Percentiles rank a stretch among this genome's conserved stretches.
These are phyloP conservation scores for Verticillium longisporum DNA, from an alignment of 2,329 filamentous ascomycete genomes.

Conservation along the genomic window DNA sequence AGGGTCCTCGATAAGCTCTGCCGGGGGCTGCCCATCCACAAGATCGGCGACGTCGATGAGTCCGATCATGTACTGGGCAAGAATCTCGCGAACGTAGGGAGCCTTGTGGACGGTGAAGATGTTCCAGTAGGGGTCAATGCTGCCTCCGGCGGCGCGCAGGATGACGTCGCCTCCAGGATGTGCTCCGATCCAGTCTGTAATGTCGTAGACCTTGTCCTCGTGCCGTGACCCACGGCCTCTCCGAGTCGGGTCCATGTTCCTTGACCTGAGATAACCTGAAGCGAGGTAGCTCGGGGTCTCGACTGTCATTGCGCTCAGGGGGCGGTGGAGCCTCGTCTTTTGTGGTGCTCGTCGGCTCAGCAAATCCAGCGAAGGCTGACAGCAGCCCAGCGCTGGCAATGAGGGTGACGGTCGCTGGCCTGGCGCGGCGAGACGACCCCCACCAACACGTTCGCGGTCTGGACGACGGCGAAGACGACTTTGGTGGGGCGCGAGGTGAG, in stretches of 20 bases:
- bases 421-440: conserved; percentile 2
- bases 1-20: conserved; percentile 52
- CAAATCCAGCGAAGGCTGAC: conserved; percentile 7
- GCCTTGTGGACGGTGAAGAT: conserved; percentile 65
- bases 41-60: conserved; percentile 53
- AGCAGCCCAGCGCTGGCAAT: conserved; percentile 12
- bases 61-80: conserved; percentile 59
- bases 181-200: conserved; percentile 59
- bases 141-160: conserved; percentile 55
- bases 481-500: neutral
- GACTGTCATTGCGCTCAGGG: conserved; percentile 14
- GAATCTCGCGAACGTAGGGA: conserved; percentile 56
- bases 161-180: conserved; percentile 66
- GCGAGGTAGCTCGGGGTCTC: conserved; percentile 36
- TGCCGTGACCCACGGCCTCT: conserved; percentile 58
- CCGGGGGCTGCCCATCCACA: conserved; percentile 45
- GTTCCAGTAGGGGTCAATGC: conserved; percentile 62
- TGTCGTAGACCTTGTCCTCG: conserved; percentile 61
- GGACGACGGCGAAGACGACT: neutral
- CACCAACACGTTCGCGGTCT: neutral
- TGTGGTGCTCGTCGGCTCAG: neutral
- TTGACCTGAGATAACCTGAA: conserved; percentile 45
- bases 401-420: conserved; percentile 5
- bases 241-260: conserved; percentile 43
- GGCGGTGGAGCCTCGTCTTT: conserved; percentile 6